Base-by-base conservation (phyloP, 2,329 filamentous ascomycete genomes). In the Exserohilum rostratum region DNA sequence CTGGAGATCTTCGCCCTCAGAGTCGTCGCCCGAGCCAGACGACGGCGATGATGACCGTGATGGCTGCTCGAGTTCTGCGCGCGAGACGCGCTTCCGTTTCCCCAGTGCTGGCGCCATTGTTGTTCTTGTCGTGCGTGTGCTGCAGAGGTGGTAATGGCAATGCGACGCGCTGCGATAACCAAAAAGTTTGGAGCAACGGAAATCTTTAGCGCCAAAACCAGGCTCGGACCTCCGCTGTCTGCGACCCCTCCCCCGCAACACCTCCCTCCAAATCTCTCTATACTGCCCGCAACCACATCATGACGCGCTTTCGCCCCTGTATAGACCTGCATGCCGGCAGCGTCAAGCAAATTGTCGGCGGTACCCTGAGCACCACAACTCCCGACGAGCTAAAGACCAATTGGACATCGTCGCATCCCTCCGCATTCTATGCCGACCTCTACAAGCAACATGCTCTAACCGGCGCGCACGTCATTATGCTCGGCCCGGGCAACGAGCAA, bases 291-390 rank as follows among this genome's bases (percentile, higher is more conserved):
- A 46, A 15, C 17, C 17, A 5, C 50, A 62, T 20, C 42, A 96
- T 99, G 95, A 98, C 95, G 2, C 87, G 88, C 66, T 99, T 99
- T 72, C 85, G 95, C 34, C 95, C 95, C 17, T 99, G 95, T 73
- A 98, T 99, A 76, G 95, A 99, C 78, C 85, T 99, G 48, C 95
- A 99, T 76, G 89, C 93, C n/a, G 95, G 95, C 12, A 89, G 93
- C 73, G 95, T 99, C 55, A 99, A 99, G 81, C 95, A 99, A 77
- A 99, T 99, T 66, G 93, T 99, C 35, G 95, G 95, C 65, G 93
- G 95, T 55, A 98, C 95, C 1, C 84, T 99, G 58, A 74, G 70
- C 25, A 68, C 67, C 6, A 68, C 66, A 3, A 64, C 67, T 1
- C 65, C 69, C 12, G 55, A 62, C 42, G 53, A 67, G 6, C 83